Base-by-base conservation (phyloP, 2,329 filamentous ascomycete genomes). In the Clarireedia monteithiana region DNA sequence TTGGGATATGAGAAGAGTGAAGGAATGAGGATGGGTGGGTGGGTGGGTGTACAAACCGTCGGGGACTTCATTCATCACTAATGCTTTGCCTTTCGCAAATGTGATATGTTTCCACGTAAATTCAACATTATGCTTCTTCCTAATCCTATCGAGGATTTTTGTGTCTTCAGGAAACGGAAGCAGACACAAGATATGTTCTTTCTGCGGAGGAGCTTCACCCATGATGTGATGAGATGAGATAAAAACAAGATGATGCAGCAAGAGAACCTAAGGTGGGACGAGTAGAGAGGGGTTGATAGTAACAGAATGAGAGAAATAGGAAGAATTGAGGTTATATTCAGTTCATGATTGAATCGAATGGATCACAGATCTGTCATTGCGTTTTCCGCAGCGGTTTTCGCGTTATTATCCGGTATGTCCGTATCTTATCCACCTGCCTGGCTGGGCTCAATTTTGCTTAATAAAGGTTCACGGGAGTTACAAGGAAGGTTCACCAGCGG, bases 111-210 rank as follows among this genome's bases (percentile, higher is more conserved):
- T 60, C 59, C 72, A 78, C 9, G 68, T 71, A 50, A 79, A 66
- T n/a, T 75, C 69, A 58, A 78, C 69, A 63, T 73, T 63, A 68
- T 72, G 77, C 52, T 69, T 73, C 49, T 67, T 66, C 39, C 64
- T 71, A 53, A 76, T 71, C 50, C 64, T 63, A 48, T 67, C 67
- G 30, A 75, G 59, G 26, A 74, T 62, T 1, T 67, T 62, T 24
- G 66, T 67, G n/a, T 74, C 72, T 53, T 74, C 70, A 6, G 73
- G 69, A 53, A 71, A 72, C 2, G 73, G 73, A 1, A 77, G 62
- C 20, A 74, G 65, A 59, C 72, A 68, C 24, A 80, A 69, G 38
- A 80, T 69, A 55, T 69, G 66, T 58, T 72, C 73, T 53, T 67
- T 62, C 20, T 62, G 40, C 48, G 66, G 67, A 52, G 72, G 63